Evolutionary conservation across 2,329 filamentous ascomycete genomes (phyloP), one percentile per base, ranked within the genome.

Genomic region (Colletotrichum sp.): DNA sequence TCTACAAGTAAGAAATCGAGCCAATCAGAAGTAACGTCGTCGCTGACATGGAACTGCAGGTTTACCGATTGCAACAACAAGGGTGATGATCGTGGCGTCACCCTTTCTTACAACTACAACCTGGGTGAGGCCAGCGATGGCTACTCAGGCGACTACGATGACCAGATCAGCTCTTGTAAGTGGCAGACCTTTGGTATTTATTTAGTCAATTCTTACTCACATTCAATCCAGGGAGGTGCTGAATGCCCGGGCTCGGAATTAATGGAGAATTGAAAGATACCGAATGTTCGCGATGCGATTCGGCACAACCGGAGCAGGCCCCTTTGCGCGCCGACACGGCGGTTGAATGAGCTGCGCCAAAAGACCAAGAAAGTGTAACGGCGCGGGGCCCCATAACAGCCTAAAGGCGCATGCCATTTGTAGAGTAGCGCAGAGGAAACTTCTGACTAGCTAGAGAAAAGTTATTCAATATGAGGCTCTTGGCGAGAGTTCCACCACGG

Each of bases 161-260:
- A 76, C 15, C 74, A 76, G 15, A 76, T 74, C n/a, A 74, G 44
- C 44, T 76, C 74, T 55, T 76, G 74, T 74, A 62, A 66, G 74
- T 65, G 27, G 13, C 63, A 65, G 6, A 32, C 59, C 27, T 30
- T 13, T 27, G n/a, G 25, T 34, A 27, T n/a, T 30, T 30, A 63
- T 27, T 19, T 13, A 25, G 12, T 7, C 11, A 22, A 52, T 52
- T 22, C 11, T 52, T 52, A 6, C 44, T 34, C 29, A 63, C 30
- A 5, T 7, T 63, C 27, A 30, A 11, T 9, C 8, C 25, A 76
- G 74, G 74, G 74, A 73, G 70, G 44, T 76, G 74, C n/a, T 76
- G 63, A 76, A 27, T 15, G 25, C 5, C 44, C 36, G 25, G 13
- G 19, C 2, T 11, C 27, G 32, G 30, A 15, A 0, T 63, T 3